phyloP scores from a whole-genome alignment of 2,329 filamentous ascomycete genomes.

The Dactylonectria estremocensis region DNA sequence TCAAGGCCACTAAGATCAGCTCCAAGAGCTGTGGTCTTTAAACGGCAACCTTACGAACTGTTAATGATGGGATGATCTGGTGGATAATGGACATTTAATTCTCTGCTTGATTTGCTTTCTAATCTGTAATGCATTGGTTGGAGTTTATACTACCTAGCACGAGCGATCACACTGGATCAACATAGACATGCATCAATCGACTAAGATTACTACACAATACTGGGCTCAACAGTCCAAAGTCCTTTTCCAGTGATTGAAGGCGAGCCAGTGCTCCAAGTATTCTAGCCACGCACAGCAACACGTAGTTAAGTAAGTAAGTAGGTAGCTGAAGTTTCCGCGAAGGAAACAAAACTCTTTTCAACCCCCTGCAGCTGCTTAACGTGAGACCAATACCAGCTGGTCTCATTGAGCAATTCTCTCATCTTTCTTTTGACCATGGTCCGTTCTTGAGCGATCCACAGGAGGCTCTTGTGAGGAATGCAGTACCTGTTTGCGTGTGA shows the following conservation, averaged over 20 bases:
- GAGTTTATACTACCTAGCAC: slow-evolving; percentile 38
- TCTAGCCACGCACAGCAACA: background rate
- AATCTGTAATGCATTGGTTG: slow-evolving; percentile 43
- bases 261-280: background rate
- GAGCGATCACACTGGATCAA: slow-evolving; percentile 41
- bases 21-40: slow-evolving; percentile 60
- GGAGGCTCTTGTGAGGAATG: background rate
- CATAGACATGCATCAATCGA: slow-evolving; percentile 36
- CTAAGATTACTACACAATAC: slow-evolving; percentile 6
- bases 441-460: background rate
- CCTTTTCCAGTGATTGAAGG: background rate
- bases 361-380: background rate
- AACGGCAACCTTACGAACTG: slow-evolving; percentile 32
- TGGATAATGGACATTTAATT: slow-evolving; percentile 33
- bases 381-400: background rate
- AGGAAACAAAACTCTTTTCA: too few species aligned
- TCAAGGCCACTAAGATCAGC: slow-evolving; percentile 60
- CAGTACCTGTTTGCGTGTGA: too few species aligned
- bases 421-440: background rate
- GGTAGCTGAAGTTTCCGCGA: background rate
- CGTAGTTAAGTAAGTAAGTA: background rate
- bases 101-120: slow-evolving; percentile 44
- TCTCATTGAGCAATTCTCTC: background rate
- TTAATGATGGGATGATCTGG: slow-evolving; percentile 24
- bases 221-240: background rate